Base-by-base conservation (phyloP, 2,329 filamentous ascomycete species). In the Microdochium trichocladiopsis region DNA sequence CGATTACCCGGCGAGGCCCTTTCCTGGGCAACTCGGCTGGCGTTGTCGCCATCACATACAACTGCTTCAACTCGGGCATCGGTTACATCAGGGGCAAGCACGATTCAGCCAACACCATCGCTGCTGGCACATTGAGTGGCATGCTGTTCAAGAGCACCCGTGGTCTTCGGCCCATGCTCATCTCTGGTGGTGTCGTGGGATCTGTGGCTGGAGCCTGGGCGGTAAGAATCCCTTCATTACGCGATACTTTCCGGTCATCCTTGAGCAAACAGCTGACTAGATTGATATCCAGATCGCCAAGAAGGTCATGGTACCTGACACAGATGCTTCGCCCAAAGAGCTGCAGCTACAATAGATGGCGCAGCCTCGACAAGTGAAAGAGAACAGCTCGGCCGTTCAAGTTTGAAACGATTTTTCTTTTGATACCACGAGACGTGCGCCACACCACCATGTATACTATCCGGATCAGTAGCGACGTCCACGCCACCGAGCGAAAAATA, bases 61-160 rank as follows among this genome's bases (percentile, higher is more conserved):
- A 97, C 73, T 88, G 89, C 52, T 78, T 94, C 69, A 96, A 95
- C 75, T 94, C 89, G 28, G 83, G 83, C 52, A 83, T 95, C 56
- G 91, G 90, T 37, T 84, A 88, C 63, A 69, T 85, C 57, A 79
- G 92, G 55, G 90, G 90, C 57, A 90, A 90, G 73, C 91, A 96
- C 62, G 95, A 99, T 69, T 82, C 90, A 2, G 82, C 86, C 53
- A 99, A 99, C 75, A 94, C 90, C 57, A 82, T 99, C 51, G 72
- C 82, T 21, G 93, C 94, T 4, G 94, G 95, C 58, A 87, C 79
- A 1, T 69, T 99, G 61, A 95, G 91, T 65, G 94, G 94, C 53
- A 92, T 93, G 80, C 69, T 99, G 14, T 99, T 99, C 75, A 97
- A 96, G 80, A 95, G 92, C 70, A 97, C 95, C 49, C 82, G 89